Conservation (phyloP, 805 yeast species). For the Metschnikowia cubensis region DNA sequence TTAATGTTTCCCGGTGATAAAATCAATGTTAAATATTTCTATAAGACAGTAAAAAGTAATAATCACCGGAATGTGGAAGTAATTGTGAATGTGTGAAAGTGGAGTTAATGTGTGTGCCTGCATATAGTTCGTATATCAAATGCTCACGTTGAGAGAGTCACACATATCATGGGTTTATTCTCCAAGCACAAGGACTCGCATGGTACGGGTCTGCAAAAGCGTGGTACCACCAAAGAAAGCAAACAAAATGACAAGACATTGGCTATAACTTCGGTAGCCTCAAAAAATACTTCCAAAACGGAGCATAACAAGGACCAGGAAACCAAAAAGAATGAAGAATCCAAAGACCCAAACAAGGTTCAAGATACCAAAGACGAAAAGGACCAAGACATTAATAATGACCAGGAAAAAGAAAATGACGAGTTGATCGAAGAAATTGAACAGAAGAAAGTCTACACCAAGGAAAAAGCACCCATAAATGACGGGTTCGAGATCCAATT, state of each 20-base stretch:
- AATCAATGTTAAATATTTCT: too few relatives aligned
- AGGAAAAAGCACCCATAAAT: slow-evolving; percentile 14
- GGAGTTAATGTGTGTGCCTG: background rate
- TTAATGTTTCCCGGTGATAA: too few relatives aligned
- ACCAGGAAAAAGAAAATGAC: background rate
- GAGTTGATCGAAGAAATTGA: slow-evolving; percentile 1
- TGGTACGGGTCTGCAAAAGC: background rate
- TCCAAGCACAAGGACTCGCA: slow-evolving; percentile 2
- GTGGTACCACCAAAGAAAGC: background rate
- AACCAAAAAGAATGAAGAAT: background rate
- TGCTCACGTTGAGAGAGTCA: background rate
- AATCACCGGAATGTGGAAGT: too few relatives aligned
- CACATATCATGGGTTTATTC: slow-evolving; percentile 1
- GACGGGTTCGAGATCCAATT: background rate
- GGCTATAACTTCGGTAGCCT: background rate
- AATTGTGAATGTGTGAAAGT: too few relatives aligned
- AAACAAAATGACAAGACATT: background rate
- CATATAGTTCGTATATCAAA: background rate
- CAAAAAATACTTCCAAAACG: background rate
- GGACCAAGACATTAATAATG: background rate
- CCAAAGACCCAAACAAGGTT: too few relatives aligned
- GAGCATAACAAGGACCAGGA: too few relatives aligned
- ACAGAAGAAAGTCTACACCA: slow-evolving; percentile 14
- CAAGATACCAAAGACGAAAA: background rate
- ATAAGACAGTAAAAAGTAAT: too few relatives aligned